Base-by-base conservation (phyloP, 2,329 filamentous ascomycete species). In the Myriangium duriaei region DNA sequence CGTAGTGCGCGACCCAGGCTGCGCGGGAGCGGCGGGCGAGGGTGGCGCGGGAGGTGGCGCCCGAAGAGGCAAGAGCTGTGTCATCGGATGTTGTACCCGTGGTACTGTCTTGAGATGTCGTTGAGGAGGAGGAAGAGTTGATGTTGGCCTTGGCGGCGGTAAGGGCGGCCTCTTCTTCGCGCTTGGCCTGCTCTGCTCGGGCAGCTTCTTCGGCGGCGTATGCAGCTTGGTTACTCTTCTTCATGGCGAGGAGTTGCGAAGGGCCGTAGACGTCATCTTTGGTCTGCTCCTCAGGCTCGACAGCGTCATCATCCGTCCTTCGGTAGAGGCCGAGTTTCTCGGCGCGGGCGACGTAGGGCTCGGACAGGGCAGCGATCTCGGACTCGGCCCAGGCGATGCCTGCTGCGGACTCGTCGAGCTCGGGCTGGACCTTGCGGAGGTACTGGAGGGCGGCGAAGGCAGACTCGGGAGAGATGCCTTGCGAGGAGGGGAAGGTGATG, bases 1-100 rank as follows among this genome's bases (percentile, higher is more conserved):
- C 53, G 41, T 57, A 59, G 43, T 59, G 52, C 28, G 57, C 54
- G 10, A 59, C 51, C 55, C 55, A 59, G 4, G 50, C 46, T 24
- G 52, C 49, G 11, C 51, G 51, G 39, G 55, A 47, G 7, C 52
- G 52, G 10, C 30, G 21, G 34, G 17, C 18, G 14, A 38, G 24
- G 5, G 24, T 14, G 17, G 41, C 30, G 14, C 17, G 34, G 11
- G 24, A 30, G 4, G 28, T 2, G 7, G 30, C 16, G 19, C 34
- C 34, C 10, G 24, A 11, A 7, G 21, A 7, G n/a, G 21, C 7
- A 7, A 26, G n/a, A 26, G 21, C n/a, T 7, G 21, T 26, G 7
- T 26, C 21, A n/a, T 26, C 21, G 7, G 21, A 26, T 7, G 21
- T 7, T 26, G 7, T 26, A 7, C 7, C 7, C 21, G 21, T 26